Percentiles rank a stretch among this genome's conserved stretches.
These are phyloP conservation scores for Mortierella sp. DNA, from an alignment of 371 early-diverging fungal genomes.

Conservation along the genomic window DNA sequence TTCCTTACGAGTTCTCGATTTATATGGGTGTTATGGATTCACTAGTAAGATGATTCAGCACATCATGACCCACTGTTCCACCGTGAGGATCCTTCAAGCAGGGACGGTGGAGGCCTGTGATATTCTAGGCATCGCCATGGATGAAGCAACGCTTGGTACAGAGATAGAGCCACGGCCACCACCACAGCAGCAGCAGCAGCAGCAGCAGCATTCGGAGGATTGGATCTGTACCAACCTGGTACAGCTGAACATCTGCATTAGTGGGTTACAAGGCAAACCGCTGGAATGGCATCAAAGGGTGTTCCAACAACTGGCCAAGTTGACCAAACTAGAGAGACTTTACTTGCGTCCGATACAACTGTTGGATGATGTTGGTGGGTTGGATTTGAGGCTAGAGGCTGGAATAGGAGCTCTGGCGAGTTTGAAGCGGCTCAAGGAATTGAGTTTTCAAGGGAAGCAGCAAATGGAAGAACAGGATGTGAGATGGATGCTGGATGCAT, in stretches of 20 bases:
- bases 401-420: conserved; percentile 3
- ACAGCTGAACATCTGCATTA: conserved; percentile 7
- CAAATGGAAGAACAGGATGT: conserved; percentile 9
- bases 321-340: conserved; percentile 6
- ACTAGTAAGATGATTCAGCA: conserved; percentile 16
- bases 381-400: conserved; percentile 8
- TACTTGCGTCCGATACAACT: not conserved
- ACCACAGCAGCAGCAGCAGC: too few relatives aligned
- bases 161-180: not conserved
- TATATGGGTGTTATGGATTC: conserved; percentile 3
- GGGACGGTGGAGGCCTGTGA: conserved; percentile 11
- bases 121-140: conserved; percentile 8
- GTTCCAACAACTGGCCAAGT: conserved; percentile 11
- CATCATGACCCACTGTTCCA: conserved; percentile 15
- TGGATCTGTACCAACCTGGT: conserved; percentile 17
- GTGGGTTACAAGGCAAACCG: conserved; percentile 17
- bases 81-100: conserved; percentile 1
- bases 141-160: not conserved
- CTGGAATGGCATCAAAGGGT: conserved; percentile 3
- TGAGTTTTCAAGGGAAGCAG: conserved; percentile 15
- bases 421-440: conserved; percentile 1
- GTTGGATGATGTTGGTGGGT: conserved; percentile 1
- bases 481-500: conserved; percentile 14
- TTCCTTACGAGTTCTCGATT: conserved; percentile 4
- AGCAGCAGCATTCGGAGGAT: too few relatives aligned